Evolutionary conservation across 805 yeast species (phyloP).

Genomic region (Komagataella populi): DNA sequence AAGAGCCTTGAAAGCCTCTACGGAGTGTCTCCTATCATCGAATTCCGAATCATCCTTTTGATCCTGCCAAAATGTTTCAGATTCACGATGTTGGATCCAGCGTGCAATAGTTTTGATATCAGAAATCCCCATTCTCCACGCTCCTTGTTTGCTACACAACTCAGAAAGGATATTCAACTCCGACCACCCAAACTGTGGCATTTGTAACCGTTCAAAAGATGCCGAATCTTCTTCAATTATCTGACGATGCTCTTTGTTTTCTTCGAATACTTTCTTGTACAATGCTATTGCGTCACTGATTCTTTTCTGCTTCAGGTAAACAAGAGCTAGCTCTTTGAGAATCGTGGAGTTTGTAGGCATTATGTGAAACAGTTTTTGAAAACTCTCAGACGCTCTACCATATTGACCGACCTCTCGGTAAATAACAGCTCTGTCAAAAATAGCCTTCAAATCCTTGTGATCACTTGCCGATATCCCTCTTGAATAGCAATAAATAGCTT

Average conservation of each 20-base stretch:
- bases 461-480: conserved; percentile 37
- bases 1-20: conserved; percentile 27
- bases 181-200: conserved; percentile 70
- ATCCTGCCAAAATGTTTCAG: conserved; percentile 57
- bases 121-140: conserved; percentile 49
- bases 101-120: conserved; percentile 61
- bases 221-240: conserved; percentile 9
- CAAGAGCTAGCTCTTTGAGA: conserved; percentile 46
- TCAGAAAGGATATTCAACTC: conserved; percentile 78
- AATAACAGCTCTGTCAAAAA: conserved; percentile 52
- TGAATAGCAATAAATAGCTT: conserved; percentile 68
- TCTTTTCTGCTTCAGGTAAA: conserved; percentile 38
- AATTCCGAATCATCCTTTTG: conserved; percentile 65
- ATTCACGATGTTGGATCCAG: conserved; percentile 65
- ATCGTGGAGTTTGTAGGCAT: conserved; percentile 50
- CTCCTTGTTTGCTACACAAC: conserved; percentile 54
- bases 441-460: conserved; percentile 35
- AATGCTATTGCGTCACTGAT: conserved; percentile 62
- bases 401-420: conserved; percentile 53
- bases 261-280: conserved; percentile 49
- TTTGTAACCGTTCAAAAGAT: conserved; percentile 7
- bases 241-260: conserved; percentile 32
- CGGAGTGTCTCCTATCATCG: conserved; percentile 52
- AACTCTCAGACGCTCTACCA: conserved; percentile 64
- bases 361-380: conserved; percentile 39